Evolutionary conservation across 768 basidiomycete species (phyloP), one percentile per base, ranked within the genome.

Genomic region (Leccinum uliginosum): DNA sequence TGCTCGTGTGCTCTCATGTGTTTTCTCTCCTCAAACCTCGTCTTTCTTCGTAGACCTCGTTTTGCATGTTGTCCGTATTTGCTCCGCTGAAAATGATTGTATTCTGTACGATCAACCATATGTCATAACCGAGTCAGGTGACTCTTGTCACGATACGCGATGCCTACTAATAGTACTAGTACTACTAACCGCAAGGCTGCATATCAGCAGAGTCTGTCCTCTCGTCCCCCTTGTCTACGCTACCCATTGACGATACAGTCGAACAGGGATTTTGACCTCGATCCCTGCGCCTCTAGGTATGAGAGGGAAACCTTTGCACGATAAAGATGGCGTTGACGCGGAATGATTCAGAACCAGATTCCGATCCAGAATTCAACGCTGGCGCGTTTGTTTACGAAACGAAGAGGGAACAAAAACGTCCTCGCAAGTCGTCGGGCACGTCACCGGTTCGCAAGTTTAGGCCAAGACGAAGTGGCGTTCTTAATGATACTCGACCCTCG

Each of bases 271-370:
- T 12, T 56, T 62, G 54, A 44, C 56, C 21, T 74, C 76, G 3
- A 69, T 73, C 15, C 65, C 72, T 6, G 73, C 72, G 2, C 76
- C 76, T 34, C 61, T 73, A 64, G 74, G 76, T 71, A 61, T 12
- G 23, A 44, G 10, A 11, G 4, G 48, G 40, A 48, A 38, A 45
- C 27, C 26, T 7, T 7, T 23, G 11, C 17, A 17, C 40, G 17
- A 19, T 40, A 10, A 19, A 19, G 38, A 40, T 40, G 19, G 9
- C 1, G 7, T 15, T 54, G 12, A 50, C 35, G 19, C 35, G n/a
- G 11, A 19, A 29, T 30, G 11, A 29, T 35, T 21, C 48, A 73
- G 71, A 74, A 29, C 59, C 56, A 0, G 71, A 73, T 49, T 73
- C 71, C 0, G 71, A 73, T 40, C 71, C 71, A 12, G 71, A 73